These are phyloP conservation scores for Aristolochia fimbriata DNA, from an alignment of 164 flowering plant species.

Conservation along the genomic window DNA sequence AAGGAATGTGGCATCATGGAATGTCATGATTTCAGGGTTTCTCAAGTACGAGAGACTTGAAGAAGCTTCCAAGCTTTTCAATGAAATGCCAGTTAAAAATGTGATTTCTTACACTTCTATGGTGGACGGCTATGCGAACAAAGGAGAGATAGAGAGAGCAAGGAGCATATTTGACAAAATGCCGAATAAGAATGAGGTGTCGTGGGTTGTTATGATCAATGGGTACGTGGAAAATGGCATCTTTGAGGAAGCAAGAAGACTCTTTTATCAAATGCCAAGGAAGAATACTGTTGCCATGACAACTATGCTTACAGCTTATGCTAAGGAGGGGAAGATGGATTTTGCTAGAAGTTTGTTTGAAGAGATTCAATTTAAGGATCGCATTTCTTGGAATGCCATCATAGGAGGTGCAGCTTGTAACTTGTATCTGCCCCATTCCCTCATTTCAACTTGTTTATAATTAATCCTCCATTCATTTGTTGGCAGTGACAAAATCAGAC, in stretches of 20 bases:
- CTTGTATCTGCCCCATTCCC: no score
- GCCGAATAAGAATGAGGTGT: constrained; percentile 28
- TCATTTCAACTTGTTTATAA: no score
- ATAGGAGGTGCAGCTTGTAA: constrained; percentile 26
- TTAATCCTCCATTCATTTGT: no score
- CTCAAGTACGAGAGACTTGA: constrained; percentile 15
- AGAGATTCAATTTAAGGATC: constrained; percentile 23
- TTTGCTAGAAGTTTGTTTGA: constrained; percentile 31
- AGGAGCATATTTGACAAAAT: constrained; percentile 25
- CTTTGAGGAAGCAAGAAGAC: constrained; percentile 25
- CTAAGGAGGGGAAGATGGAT: constrained; percentile 36
- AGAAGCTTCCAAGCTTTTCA: constrained; percentile 1
- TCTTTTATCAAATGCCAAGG: constrained; percentile 33
- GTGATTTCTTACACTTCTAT: constrained; percentile 40
- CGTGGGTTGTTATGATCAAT: constrained; percentile 51
- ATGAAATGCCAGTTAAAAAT: constrained; percentile 38
- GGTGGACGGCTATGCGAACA: constrained; percentile 34
- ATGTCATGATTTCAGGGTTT: constrained; percentile 13
- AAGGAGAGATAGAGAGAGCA: constrained; percentile 28
- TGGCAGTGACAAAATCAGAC: no score
- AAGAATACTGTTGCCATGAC: constrained; percentile 32
- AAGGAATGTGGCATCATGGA: constrained; percentile 35
- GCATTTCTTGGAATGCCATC: constrained; percentile 40
- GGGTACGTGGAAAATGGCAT: constrained; percentile 38
- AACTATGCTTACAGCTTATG: constrained; percentile 40